These are phyloP conservation scores for Schizochytrium sp. DNA, from an alignment of 108 stramenopile genomes.

Conservation along the genomic window DNA sequence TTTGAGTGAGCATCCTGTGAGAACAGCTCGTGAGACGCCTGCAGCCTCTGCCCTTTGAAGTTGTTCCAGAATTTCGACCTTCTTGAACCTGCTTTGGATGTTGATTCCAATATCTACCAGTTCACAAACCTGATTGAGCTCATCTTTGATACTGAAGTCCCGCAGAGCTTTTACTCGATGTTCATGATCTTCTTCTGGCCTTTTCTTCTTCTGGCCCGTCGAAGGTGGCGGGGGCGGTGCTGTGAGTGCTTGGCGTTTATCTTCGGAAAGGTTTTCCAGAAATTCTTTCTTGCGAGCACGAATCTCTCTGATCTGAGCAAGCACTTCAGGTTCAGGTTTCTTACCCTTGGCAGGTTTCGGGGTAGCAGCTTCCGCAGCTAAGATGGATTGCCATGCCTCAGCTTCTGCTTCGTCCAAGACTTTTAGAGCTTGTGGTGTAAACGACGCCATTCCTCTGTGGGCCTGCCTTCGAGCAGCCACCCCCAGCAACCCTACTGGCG, in stretches of 20 bases:
- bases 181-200: not conserved
- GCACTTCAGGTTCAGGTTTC: not conserved
- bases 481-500: too few species aligned
- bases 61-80: not conserved
- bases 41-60: constrained; percentile 38
- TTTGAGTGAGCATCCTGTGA: constrained; percentile 53
- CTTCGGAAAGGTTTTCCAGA: not conserved
- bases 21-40: constrained; percentile 31
- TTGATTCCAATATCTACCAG: constrained; percentile 77
- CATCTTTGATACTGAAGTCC: not conserved
- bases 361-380: too few species aligned
- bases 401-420: too few species aligned
- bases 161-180: not conserved
- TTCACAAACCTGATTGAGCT: not conserved
- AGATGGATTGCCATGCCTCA: too few species aligned
- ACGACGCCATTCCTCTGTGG: too few species aligned
- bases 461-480: too few species aligned
- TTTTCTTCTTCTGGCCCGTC: not conserved
- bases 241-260: not conserved
- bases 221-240: not conserved
- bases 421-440: too few species aligned
- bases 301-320: not conserved
- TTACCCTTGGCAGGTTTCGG: constrained; percentile 1
- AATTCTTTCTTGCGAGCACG: not conserved
- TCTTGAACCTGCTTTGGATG: constrained; percentile 66